Conservation (phyloP, 2,329 filamentous ascomycete genomes). For the Botrytis elliptica region DNA sequence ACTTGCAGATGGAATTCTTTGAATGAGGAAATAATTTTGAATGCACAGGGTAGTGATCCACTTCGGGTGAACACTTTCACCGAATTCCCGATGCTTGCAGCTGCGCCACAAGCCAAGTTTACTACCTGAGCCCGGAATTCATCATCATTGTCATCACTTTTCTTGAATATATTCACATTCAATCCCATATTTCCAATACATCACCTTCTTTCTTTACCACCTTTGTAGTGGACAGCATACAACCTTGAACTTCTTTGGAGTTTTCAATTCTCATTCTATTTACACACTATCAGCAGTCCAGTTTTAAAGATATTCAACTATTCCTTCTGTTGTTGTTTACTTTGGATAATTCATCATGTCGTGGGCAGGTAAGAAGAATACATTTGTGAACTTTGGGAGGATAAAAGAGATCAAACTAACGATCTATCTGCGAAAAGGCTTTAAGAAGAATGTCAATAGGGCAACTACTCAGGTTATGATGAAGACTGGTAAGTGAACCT, state of each 20-base stretch:
- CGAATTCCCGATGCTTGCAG: constrained; percentile 17
- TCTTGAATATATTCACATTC: constrained; percentile 12
- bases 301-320: neutral
- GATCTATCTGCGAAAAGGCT: constrained; percentile 50
- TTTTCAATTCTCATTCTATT: neutral
- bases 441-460: constrained; percentile 97
- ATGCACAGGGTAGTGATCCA: neutral
- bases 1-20: constrained; percentile 7
- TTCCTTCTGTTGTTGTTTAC: neutral
- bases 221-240: neutral
- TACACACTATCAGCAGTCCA: neutral
- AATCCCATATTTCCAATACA: constrained; percentile 4
- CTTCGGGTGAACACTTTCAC: constrained; percentile 8
- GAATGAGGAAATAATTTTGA: constrained; percentile 17
- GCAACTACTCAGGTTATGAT: constrained; percentile 99
- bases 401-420: constrained; percentile 19
- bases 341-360: constrained; percentile 43
- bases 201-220: neutral
- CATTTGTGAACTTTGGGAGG: constrained; percentile 32
- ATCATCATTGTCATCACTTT: constrained; percentile 20
- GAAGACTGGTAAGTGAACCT: constrained; percentile 73
- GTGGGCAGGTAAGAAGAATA: constrained; percentile 45
- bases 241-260: neutral
- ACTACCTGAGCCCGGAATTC: constrained; percentile 4
- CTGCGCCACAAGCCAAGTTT: constrained; percentile 21